Base-by-base conservation (phyloP, 106 monocot genomes). In the Dendrobium officinale region DNA sequence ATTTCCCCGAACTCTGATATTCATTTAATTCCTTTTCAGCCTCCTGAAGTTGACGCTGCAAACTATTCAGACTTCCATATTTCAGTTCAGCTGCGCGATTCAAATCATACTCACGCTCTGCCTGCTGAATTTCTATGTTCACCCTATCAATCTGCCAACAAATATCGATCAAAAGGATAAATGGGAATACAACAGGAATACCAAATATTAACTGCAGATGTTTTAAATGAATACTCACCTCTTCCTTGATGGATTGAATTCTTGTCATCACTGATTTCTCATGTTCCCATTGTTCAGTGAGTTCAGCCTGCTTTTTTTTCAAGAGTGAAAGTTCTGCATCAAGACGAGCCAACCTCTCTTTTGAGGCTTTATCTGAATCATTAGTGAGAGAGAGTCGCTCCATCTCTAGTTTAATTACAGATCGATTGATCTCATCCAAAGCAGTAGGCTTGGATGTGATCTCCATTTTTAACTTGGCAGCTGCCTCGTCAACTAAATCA, bases 391-490 rank as follows among this genome's bases (percentile, higher is more conserved):
- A 99, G 13, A 99, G 88, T 18, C 93, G 88, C 76, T 99, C 99
- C 95, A 99, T 99, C 83, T 99, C 99, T 79, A 99, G 76, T 86
- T 99, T 99, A 51, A 99, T 77, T 44, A 99, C 95, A 68, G 95
- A 86, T 26, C 99, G 93, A 84, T 95, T 88, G 54, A 99, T 99
- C 83, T 99, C 99, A 93, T 99, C 99, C 42, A 99, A 70, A 77
- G 87, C 88, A 77, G 93, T 99, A 68, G 99, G 99, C 75, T 99
- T 95, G 16, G 99, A 99, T 58, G 99, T 99, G 73, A 99, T 99
- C 83, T 99, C 99, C 95, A 99, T 95, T 82, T 99, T 99, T 77
- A 99, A 79, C 79, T 99, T 99, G n/a, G 99, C 99, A 85, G 99
- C 99, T 73, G 99, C 91, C 80, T 99, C 99, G 82, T 99, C 99